These are phyloP conservation scores for Dactylorhiza incarnata DNA, from an alignment of 106 monocot genomes.

Conservation along the genomic window DNA sequence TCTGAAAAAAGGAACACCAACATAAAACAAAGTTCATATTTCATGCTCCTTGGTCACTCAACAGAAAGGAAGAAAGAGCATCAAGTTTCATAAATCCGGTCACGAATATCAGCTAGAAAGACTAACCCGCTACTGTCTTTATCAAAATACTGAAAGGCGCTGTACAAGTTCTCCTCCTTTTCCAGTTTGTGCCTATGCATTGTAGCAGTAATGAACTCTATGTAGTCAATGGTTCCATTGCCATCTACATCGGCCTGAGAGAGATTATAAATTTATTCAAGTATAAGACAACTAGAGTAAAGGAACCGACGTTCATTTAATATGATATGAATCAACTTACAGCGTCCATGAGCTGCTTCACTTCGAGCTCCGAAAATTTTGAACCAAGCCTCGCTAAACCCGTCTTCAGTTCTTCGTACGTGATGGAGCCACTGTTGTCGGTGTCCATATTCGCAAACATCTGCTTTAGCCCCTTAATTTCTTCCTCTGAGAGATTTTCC, in stretches of 20 bases:
- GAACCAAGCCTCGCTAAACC: slow-evolving; percentile 39
- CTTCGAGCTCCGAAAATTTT: slow-evolving; percentile 37
- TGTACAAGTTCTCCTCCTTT: slow-evolving; percentile 41
- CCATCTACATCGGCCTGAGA: slow-evolving; percentile 53
- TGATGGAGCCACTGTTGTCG: slow-evolving; percentile 40
- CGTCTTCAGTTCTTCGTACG: slow-evolving; percentile 43
- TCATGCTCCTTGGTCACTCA: not conserved
- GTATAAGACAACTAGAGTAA: not conserved
- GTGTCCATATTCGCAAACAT: slow-evolving; percentile 54
- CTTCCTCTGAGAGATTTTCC: slow-evolving; percentile 51
- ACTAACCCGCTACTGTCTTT: slow-evolving; percentile 52
- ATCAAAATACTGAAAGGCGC: slow-evolving; percentile 52
- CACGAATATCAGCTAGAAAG: not conserved
- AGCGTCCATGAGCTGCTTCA: slow-evolving; percentile 52
- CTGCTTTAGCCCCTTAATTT: slow-evolving; percentile 49
- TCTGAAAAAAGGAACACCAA: slow-evolving; percentile 5
- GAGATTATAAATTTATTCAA: no score
- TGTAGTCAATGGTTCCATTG: slow-evolving; percentile 50
- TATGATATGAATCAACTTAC: slow-evolving; percentile 20
- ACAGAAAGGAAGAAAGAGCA: not conserved
- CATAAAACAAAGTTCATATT: not conserved
- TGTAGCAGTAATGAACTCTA: slow-evolving; percentile 58
- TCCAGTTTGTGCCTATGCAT: slow-evolving; percentile 50
- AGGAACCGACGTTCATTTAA: not conserved
- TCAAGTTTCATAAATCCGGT: not conserved